Percentiles rank a stretch among this genome's conserved stretches.
Evolutionary conservation across 768 basidiomycete species (phyloP).

Genomic region (Pulveroboletus ravenelii): DNA sequence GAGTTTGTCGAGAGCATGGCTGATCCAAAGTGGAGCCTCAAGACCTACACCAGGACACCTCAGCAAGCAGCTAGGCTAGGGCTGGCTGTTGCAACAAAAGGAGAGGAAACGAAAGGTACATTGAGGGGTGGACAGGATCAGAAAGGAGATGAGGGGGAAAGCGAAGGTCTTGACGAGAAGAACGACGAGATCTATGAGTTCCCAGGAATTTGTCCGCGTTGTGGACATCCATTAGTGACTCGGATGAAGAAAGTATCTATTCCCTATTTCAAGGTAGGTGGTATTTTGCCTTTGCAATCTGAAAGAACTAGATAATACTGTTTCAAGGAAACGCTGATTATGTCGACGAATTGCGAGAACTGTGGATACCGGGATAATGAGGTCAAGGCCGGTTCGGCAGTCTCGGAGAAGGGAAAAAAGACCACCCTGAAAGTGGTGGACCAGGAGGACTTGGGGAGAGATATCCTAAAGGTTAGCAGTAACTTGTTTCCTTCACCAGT

Average conservation of each 20-base stretch:
- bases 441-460: conserved; percentile 84
- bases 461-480: conserved; percentile 79
- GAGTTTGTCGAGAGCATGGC: conserved; percentile 83
- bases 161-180: conserved; percentile 31
- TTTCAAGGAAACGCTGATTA: conserved; percentile 85
- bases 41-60: conserved; percentile 71
- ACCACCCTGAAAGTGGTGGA: conserved; percentile 91
- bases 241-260: conserved; percentile 95
- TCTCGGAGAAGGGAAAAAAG: conserved; percentile 80
- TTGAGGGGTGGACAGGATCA: background rate
- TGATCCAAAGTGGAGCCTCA: conserved; percentile 91
- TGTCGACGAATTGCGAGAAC: conserved; percentile 94
- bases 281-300: background rate
- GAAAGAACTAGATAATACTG: background rate
- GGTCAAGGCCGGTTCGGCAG: conserved; percentile 90
- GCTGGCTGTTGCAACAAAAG: conserved; percentile 48
- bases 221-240: conserved; percentile 77
- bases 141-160: conserved; percentile 14
- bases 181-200: conserved; percentile 90
- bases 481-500: background rate
- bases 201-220: conserved; percentile 83
- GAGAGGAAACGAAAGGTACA: conserved; percentile 19
- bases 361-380: conserved; percentile 99
- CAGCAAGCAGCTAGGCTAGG: conserved; percentile 83
- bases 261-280: conserved; percentile 87